These are phyloP conservation scores for Leishmania major DNA, from an alignment of 208 protist species.

Conservation along the genomic window DNA sequence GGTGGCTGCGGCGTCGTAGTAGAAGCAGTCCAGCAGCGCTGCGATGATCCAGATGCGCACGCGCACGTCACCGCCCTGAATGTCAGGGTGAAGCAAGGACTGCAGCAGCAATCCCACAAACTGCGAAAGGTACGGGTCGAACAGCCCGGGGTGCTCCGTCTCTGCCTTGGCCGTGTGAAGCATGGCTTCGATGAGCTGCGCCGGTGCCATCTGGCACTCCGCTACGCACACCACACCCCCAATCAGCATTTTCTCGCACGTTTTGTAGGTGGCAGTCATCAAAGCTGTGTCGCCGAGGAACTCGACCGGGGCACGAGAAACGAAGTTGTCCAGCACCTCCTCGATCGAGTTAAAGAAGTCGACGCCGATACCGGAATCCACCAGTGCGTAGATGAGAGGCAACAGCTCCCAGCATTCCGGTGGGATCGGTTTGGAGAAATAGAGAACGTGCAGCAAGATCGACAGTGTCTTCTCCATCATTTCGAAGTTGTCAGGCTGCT, in stretches of 20 bases:
- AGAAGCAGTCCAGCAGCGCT: conserved; percentile 87
- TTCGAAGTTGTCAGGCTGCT: conserved; percentile 77
- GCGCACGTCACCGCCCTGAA: conserved; percentile 47
- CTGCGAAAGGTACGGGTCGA: conserved; percentile 62
- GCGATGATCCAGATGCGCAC: conserved; percentile 82
- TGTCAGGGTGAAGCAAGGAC: conserved; percentile 62
- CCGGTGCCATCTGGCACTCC: conserved; percentile 61
- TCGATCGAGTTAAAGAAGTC: conserved; percentile 85
- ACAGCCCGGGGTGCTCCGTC: conserved; percentile 37
- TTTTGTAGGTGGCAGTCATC: conserved; percentile 72
- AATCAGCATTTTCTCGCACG: conserved; percentile 87
- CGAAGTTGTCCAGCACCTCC: conserved; percentile 85
- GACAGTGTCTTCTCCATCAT: conserved; percentile 83
- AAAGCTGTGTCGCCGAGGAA: conserved; percentile 64
- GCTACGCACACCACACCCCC: conserved; percentile 46
- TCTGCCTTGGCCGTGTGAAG: conserved; percentile 83
- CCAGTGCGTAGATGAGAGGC: conserved; percentile 60
- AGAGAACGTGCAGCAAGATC: conserved; percentile 71
- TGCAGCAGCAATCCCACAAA: conserved; percentile 74
- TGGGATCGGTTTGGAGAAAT: conserved; percentile 73
- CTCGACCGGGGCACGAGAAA: conserved; percentile 63
- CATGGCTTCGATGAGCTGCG: conserved; percentile 87
- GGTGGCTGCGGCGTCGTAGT: conserved; percentile 76
- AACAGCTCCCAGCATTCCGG: conserved; percentile 70
- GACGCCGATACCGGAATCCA: conserved; percentile 81